These are phyloP conservation scores for Lipomyces sp. DNA, from an alignment of 805 yeast genomes.

Conservation along the genomic window DNA sequence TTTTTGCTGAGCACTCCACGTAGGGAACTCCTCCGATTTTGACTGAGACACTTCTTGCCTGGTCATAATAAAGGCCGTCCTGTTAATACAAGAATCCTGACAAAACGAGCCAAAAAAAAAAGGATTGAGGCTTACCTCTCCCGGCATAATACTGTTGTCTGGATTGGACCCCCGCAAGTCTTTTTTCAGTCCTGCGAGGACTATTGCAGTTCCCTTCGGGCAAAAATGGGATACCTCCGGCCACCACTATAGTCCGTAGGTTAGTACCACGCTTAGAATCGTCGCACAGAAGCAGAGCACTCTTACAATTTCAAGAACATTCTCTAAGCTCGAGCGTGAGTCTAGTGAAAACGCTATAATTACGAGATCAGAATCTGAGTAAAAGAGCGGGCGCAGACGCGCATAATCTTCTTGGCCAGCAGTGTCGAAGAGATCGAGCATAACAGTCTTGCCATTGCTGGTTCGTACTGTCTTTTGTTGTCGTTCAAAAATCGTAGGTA, in stretches of 20 bases:
- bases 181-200: conserved; percentile 78
- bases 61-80: too few relatives aligned
- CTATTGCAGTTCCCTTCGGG: conserved; percentile 63
- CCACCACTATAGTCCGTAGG: conserved; percentile 50
- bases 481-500: conserved; percentile 82
- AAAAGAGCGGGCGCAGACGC: conserved; percentile 70
- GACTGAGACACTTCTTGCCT: too few relatives aligned
- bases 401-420: conserved; percentile 89
- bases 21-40: conserved; percentile 65
- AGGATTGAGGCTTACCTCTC: conserved; percentile 30
- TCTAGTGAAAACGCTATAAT: conserved; percentile 74
- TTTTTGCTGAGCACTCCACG: conserved; percentile 75
- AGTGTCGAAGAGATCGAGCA: conserved; percentile 81
- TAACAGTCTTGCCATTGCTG: conserved; percentile 51
- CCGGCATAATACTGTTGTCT: too few relatives aligned
- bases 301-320: conserved; percentile 53
- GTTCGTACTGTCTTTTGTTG: conserved; percentile 57
- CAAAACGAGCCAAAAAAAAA: background rate
- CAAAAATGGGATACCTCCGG: conserved; percentile 85
- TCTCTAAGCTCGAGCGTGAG: conserved; percentile 58
- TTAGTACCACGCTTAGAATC: background rate
- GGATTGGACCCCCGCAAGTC: conserved; percentile 48
- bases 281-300: background rate
- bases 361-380: conserved; percentile 73
- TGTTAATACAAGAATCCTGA: background rate